Percentiles rank a stretch among this genome's conserved stretches.
Evolutionary conservation across 2,329 filamentous ascomycete species (phyloP).

Genomic region (Sporothrix humicola): DNA sequence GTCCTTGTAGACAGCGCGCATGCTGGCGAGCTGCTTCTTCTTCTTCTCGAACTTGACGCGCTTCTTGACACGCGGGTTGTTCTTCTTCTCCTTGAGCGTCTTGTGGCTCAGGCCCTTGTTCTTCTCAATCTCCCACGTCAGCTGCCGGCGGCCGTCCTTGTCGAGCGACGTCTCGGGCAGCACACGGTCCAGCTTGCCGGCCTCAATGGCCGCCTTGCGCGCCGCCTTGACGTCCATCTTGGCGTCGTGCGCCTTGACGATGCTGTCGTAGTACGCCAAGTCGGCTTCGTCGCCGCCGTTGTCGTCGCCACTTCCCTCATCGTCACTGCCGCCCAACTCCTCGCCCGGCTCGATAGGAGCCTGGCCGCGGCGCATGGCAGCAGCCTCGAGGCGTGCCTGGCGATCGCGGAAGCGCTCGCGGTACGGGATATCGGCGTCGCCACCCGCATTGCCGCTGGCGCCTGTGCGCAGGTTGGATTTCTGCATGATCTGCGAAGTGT

Average conservation of each 20-base stretch:
- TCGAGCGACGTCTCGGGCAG: constrained; percentile 73
- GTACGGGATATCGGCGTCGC: constrained; percentile 83
- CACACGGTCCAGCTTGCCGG: constrained; percentile 67
- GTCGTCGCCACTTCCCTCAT: constrained; percentile 72
- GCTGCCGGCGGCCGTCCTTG: constrained; percentile 86
- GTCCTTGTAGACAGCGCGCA: constrained; percentile 84
- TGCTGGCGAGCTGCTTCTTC: constrained; percentile 93
- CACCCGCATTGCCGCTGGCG: constrained; percentile 74
- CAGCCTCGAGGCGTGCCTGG: constrained; percentile 83
- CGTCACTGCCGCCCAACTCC: constrained; percentile 67
- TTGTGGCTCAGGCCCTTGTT: constrained; percentile 88
- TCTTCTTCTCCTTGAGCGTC: constrained; percentile 78
- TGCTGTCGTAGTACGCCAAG: constrained; percentile 51
- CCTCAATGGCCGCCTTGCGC: constrained; percentile 62
- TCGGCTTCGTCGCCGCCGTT: constrained; percentile 62
- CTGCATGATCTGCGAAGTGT: constrained; percentile 96
- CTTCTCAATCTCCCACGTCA: constrained; percentile 93
- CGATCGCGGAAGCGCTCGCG: constrained; percentile 86
- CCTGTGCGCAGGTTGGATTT: constrained; percentile 85
- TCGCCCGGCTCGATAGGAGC: constrained; percentile 65
- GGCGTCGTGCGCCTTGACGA: constrained; percentile 45
- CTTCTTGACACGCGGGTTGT: constrained; percentile 98
- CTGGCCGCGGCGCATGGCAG: constrained; percentile 82
- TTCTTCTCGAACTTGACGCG: constrained; percentile 94
- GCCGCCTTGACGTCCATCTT: constrained; percentile 75